Evolutionary conservation across 495 filamentous ascomycete species (phyloP).

Genomic region (Astrothelium subdiscretum): DNA sequence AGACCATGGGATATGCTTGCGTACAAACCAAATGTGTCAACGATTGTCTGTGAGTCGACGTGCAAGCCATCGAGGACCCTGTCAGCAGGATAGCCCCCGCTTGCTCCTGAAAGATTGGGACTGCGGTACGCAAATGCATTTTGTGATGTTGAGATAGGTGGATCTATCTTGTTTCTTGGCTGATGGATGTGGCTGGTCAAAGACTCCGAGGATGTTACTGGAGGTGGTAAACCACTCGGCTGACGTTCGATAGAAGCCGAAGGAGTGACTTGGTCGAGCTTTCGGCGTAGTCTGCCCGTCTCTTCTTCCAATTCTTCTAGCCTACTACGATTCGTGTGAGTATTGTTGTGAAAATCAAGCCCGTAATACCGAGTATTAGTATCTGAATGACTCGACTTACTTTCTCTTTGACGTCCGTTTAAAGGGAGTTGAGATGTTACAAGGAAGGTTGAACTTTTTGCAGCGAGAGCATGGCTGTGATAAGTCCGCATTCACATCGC

Average conservation of each 20-base stretch:
- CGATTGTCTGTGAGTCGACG: background rate
- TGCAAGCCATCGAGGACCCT: background rate
- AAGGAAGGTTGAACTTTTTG: background rate
- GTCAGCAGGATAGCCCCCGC: background rate
- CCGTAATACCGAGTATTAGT: background rate
- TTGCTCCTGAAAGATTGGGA: background rate
- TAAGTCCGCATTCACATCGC: background rate
- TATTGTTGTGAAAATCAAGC: background rate
- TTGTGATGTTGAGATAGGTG: background rate
- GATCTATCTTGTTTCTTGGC: background rate
- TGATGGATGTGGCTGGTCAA: background rate
- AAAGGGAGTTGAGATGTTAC: background rate
- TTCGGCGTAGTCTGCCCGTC: background rate
- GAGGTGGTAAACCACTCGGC: background rate
- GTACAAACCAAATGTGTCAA: background rate
- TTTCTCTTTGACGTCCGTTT: background rate
- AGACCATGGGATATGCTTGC: background rate
- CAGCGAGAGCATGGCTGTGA: background rate
- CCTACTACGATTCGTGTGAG: background rate
- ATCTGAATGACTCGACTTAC: background rate
- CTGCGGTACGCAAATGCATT: background rate
- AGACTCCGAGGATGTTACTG: background rate
- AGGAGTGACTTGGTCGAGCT: background rate
- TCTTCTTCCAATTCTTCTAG: background rate
- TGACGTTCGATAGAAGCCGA: background rate